Evolutionary conservation across 2,329 filamentous ascomycete genomes (phyloP).

Genomic region (Sphaerulina populicola): DNA sequence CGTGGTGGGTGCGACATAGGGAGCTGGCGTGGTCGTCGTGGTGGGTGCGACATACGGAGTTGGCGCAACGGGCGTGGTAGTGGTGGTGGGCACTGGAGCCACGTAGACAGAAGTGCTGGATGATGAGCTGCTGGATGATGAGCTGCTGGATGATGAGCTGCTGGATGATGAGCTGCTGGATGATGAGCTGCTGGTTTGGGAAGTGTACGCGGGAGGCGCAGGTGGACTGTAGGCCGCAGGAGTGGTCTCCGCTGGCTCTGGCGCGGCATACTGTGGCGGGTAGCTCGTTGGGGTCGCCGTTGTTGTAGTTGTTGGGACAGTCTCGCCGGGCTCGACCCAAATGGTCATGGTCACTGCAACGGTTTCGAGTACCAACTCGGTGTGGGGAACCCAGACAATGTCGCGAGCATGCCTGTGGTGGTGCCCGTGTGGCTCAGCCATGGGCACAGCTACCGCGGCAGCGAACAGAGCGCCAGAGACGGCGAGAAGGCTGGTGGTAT

Average conservation of each 20-base stretch:
- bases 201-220: constrained; percentile 20
- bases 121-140: too few relatives aligned
- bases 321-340: constrained; percentile 36
- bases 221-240: constrained; percentile 8
- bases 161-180: too few relatives aligned
- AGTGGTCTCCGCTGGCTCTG: constrained; percentile 4
- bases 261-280: constrained; percentile 4
- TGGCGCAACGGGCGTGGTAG: constrained; percentile 11
- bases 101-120: constrained; percentile 15
- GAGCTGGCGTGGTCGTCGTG: constrained; percentile 13
- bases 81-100: constrained; percentile 20
- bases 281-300: neutral
- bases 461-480: constrained; percentile 27
- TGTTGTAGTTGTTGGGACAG: constrained; percentile 7
- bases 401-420: constrained; percentile 33
- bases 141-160: too few relatives aligned
- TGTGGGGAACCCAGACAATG: constrained; percentile 45
- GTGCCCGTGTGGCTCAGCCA: constrained; percentile 17
- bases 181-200: constrained; percentile 11
- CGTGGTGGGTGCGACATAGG: constrained; percentile 21
- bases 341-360: constrained; percentile 44
- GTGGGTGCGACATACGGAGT: constrained; percentile 22
- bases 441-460: constrained; percentile 27
- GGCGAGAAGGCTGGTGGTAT: constrained; percentile 28
- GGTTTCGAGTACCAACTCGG: constrained; percentile 42